These are phyloP conservation scores for Protomyces arabidopsidicola DNA, from an alignment of 1,139 yeast species.

Conservation along the genomic window DNA sequence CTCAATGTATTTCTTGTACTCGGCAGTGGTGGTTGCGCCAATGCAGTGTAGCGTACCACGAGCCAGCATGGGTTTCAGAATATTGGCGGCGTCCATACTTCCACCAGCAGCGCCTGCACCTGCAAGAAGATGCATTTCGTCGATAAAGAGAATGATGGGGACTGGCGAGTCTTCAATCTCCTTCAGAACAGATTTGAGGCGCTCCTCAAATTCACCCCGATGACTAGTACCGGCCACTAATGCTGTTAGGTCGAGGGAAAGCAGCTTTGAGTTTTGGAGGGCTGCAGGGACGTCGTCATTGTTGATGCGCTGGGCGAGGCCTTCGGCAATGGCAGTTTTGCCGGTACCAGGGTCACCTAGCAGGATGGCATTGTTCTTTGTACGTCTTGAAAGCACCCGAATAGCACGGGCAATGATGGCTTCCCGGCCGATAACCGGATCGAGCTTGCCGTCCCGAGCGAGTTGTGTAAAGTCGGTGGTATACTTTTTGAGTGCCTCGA, in stretches of 20 bases:
- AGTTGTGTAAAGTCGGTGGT: conserved; percentile 89
- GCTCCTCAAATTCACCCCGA: conserved; percentile 97
- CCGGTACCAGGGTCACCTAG: conserved; percentile 99
- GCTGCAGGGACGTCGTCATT: conserved; percentile 93
- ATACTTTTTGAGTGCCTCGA: conserved; percentile 80
- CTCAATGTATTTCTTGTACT: conserved; percentile 84
- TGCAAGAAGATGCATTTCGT: conserved; percentile 98
- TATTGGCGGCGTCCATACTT: conserved; percentile 85
- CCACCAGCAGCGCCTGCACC: conserved; percentile 74
- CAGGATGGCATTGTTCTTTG: conserved; percentile 90
- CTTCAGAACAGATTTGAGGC: conserved; percentile 89
- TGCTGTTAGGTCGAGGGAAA: conserved; percentile 89
- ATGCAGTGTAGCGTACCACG: conserved; percentile 94
- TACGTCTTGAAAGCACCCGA: conserved; percentile 88
- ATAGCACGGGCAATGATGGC: conserved; percentile 95
- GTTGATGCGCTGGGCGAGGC: conserved; percentile 94
- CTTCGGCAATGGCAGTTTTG: conserved; percentile 95
- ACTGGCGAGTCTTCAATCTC: conserved; percentile 87
- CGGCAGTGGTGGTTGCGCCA: conserved; percentile 96
- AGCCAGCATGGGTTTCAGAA: conserved; percentile 93
- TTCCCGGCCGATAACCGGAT: conserved; percentile 98
- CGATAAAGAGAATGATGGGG: conserved; percentile 83
- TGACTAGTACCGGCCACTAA: conserved; percentile 97
- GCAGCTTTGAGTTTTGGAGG: conserved; percentile 70
- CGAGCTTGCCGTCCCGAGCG: conserved; percentile 90